Evolutionary conservation across 768 basidiomycete species (phyloP).

Genomic region (Dendrothele bispora): DNA sequence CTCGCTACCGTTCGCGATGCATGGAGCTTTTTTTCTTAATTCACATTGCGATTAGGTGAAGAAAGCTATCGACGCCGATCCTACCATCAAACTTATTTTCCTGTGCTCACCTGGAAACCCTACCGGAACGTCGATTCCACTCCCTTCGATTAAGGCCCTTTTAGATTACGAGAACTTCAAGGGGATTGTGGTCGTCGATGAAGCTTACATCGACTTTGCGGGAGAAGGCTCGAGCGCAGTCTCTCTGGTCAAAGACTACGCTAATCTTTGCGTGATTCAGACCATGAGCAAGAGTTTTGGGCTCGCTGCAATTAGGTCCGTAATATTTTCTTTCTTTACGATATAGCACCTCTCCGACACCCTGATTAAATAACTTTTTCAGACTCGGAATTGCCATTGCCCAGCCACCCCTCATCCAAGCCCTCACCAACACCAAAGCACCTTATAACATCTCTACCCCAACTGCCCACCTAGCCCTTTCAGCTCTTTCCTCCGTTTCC

Average conservation of each 20-base stretch:
- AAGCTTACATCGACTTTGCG: conserved; percentile 97
- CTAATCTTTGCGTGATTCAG: conserved; percentile 93
- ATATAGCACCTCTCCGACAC: not conserved
- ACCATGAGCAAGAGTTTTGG: conserved; percentile 97
- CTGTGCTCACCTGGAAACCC: conserved; percentile 98
- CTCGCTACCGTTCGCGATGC: too few relatives aligned
- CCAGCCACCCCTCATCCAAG: conserved; percentile 85
- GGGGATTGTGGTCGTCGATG: conserved; percentile 92
- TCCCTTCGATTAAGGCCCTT: conserved; percentile 64
- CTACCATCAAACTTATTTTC: conserved; percentile 87
- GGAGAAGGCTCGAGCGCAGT: conserved; percentile 60
- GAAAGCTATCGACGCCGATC: conserved; percentile 62
- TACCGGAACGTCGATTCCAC: conserved; percentile 83
- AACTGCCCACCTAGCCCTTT: conserved; percentile 77
- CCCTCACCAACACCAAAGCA: conserved; percentile 93
- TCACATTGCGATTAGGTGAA: conserved; percentile 55
- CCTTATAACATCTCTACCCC: conserved; percentile 96
- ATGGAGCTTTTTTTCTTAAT: not conserved
- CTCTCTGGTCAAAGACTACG: conserved; percentile 73
- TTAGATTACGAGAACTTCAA: conserved; percentile 81
- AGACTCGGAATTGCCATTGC: conserved; percentile 91
- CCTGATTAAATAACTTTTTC: conserved; percentile 1
- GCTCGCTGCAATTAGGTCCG: conserved; percentile 90
- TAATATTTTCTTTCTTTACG: conserved; percentile 1
- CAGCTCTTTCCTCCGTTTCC: conserved; percentile 71